Evolutionary conservation across 2,329 filamentous ascomycete genomes (phyloP), one percentile per base, ranked within the genome.

Genomic region (Pestalotiopsis sp.): DNA sequence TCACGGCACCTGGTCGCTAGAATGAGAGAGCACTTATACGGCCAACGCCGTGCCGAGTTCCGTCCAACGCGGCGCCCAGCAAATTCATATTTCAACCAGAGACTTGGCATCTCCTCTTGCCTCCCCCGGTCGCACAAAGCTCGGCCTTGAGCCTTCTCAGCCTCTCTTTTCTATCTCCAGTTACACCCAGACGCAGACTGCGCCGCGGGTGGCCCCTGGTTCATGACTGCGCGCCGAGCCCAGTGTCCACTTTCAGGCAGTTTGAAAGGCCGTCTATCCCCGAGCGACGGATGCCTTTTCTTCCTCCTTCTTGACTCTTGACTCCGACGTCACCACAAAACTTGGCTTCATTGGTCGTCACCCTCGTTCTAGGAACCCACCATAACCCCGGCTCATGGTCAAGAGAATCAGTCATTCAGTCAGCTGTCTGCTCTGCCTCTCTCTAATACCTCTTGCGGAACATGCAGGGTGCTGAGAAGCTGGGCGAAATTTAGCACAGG

Each of bases 41-140:
- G 31, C 27, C 7, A 27, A 61, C 31, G 59, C 59, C 59, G 27
- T 61, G 59, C 59, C 59, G 59, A 61, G 59, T 61, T 61, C 59
- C 59, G 59, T 36, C 31, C 59, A 12, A 39, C 36, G 36, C 45
- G 45, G 45, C 13, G 45, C 45, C 45, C 45, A 52, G 45, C 45
- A 20, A 3, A 52, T 52, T 52, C 45, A 17, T 52, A 52, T 52
- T 52, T 52, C 45, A 52, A 52, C 45, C 45, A 52, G 27, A 52
- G 45, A 9, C 45, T 52, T 52, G 45, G 45, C 45, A 52, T 52
- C 20, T n/a, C 14, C 45, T 17, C 27, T 31, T 31, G 27, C 27
- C 27, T 31, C 27, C 27, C 6, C 17, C 4, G 17, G 45, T 52
- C 45, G 13, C 20, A 52, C 45, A 52, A n/a, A 52, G 17, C 13